phyloP scores from a whole-genome alignment of 2,329 filamentous ascomycete genomes.

The Karstenula rhodostoma region DNA sequence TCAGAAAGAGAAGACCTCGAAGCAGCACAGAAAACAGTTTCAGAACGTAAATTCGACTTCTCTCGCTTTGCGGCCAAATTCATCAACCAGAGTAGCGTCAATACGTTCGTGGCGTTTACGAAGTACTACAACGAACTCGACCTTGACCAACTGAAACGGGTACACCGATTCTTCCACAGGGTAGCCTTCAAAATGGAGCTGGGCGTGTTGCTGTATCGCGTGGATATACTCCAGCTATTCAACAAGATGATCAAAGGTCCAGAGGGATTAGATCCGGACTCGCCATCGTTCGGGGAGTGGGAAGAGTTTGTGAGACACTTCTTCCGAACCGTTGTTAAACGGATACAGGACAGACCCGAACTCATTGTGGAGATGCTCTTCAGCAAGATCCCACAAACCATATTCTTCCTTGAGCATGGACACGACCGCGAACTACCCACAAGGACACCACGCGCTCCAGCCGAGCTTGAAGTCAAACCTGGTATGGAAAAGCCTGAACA shows the following conservation, averaged over 20 bases:
- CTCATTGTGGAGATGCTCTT: conserved; percentile 92
- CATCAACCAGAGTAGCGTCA: conserved; percentile 81
- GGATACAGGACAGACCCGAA: conserved; percentile 84
- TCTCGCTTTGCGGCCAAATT: conserved; percentile 82
- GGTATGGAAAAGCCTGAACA: conserved; percentile 71
- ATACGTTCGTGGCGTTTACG: conserved; percentile 85
- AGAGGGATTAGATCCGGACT: conserved; percentile 73
- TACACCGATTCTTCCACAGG: conserved; percentile 92
- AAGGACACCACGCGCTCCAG: conserved; percentile 72
- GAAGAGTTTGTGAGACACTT: conserved; percentile 87
- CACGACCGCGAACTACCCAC: conserved; percentile 79
- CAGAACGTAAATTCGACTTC: conserved; percentile 95
- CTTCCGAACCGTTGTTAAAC: conserved; percentile 80
- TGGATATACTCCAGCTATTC: conserved; percentile 89
- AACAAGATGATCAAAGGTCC: conserved; percentile 93
- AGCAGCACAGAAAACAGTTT: conserved; percentile 73
- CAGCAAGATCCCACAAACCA: conserved; percentile 84
- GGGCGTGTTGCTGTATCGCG: conserved; percentile 84
- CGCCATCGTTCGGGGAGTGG: conserved; percentile 83
- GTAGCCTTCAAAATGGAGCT: conserved; percentile 95
- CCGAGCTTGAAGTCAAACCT: conserved; percentile 83
- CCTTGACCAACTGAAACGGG: conserved; percentile 83
- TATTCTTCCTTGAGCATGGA: conserved; percentile 89
- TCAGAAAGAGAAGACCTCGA: conserved; percentile 72
- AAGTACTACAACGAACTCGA: conserved; percentile 83